Conservation (phyloP, 2,329 filamentous ascomycete genomes). For the Trematosphaeria pertusa region DNA sequence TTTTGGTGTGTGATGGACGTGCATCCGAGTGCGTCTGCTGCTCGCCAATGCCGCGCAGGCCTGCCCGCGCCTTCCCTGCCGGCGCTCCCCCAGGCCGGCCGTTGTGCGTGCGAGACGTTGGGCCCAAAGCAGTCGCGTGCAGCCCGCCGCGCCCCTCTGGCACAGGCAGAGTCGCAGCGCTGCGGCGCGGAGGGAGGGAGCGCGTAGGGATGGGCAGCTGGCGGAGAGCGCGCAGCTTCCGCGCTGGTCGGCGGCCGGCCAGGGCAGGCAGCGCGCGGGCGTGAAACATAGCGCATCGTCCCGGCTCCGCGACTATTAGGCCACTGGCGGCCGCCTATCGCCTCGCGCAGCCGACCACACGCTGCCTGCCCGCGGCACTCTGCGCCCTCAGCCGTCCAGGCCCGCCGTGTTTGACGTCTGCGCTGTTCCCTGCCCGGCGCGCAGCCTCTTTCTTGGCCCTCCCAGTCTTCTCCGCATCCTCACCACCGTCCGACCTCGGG, state of each 20-base stretch:
- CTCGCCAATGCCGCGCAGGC: constrained; percentile 4
- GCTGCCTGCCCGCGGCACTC: constrained; percentile 20
- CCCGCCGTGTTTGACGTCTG: constrained; percentile 31
- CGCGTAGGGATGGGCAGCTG: neutral
- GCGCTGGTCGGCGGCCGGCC: constrained; percentile 3
- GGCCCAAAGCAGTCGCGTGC: constrained; percentile 1
- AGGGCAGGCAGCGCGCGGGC: constrained; percentile 28
- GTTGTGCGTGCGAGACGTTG: constrained; percentile 1
- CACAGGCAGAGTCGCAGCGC: constrained; percentile 1
- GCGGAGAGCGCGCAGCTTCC: neutral
- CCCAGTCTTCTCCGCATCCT: constrained; percentile 29
- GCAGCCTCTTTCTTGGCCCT: constrained; percentile 20
- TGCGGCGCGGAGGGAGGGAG: neutral
- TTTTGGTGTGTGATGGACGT: constrained; percentile 17
- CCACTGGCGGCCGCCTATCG: constrained; percentile 20
- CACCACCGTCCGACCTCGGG: constrained; percentile 22
- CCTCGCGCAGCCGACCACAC: constrained; percentile 7
- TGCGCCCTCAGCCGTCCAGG: constrained; percentile 25
- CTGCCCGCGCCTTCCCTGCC: constrained; percentile 3
- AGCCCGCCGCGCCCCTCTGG: neutral
- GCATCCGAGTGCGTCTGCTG: constrained; percentile 11
- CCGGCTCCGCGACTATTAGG: constrained; percentile 39
- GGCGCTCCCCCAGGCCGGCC: constrained; percentile 6
- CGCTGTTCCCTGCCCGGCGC: neutral
- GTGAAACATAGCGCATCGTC: constrained; percentile 46